Base-by-base conservation (phyloP, 371 early-diverging fungal species). In the Mortierella sp. region DNA sequence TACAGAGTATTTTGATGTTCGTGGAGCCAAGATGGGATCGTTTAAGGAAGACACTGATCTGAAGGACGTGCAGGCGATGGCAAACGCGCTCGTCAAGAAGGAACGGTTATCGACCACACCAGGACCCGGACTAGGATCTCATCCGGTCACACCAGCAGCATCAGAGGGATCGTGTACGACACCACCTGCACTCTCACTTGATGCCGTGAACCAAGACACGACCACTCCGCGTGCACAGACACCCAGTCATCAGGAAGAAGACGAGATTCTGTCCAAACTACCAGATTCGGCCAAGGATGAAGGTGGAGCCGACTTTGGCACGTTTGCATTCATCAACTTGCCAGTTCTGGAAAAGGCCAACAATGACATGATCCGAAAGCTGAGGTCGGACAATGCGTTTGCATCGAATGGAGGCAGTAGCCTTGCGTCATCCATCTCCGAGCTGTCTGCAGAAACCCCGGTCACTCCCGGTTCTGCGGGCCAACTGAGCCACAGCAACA, bases 1-100 rank as follows among this genome's bases (percentile, higher is more conserved):
- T 63, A 97, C 97, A 0, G 93, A 92, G 23, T 97, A 97, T 78
- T 98, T 98, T 88, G 98, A 98, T 73, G 64, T 85, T 12, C 84
- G 98, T 17, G 97, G 97, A 2, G 91, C 90, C 1, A 82, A 81
- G 11, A 84, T 87, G 83, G 78, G 82, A 17, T 72, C 76, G 7
- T 69, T 70, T 23, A 71, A 64, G 21, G 79, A 82, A 15, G 82
- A 71, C 27, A 79, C 75, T 28, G 75, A 68, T 15, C 24, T 68
- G 43, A 67, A 67, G 56, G 64, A 67, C 31, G 59, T 63, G 17
- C 64, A 67, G 15, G 63, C 68, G 0, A 58, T 73, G 52, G 66
- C 60, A 4, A 60, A 47, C 19, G 58, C 66, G 2, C 54, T 62
- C 28, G 63, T 59, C 4, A 73, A 73, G 27, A 31, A 50, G 8